Percentiles rank a stretch among this genome's conserved stretches.
These are phyloP conservation scores for Glycyrrhiza uralensis DNA, from an alignment of 306 rosid genomes.

Conservation along the genomic window DNA sequence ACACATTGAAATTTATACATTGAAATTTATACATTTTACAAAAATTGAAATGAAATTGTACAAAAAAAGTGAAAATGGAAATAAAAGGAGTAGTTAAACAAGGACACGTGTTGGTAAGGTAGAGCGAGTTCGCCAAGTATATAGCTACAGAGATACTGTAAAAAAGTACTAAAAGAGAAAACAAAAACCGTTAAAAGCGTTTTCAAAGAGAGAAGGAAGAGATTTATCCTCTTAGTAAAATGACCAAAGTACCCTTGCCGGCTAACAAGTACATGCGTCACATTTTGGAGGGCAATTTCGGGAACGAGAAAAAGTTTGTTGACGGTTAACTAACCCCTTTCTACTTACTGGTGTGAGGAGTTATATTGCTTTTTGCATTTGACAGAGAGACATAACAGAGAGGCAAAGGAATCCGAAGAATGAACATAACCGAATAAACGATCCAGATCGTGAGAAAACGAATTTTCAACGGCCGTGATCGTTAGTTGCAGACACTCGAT, in stretches of 20 bases:
- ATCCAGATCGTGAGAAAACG: conserved; percentile 55
- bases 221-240: conserved; percentile 2
- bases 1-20: too few species aligned
- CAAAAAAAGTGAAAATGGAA: not conserved
- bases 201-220: conserved; percentile 18
- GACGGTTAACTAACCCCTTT: conserved; percentile 27
- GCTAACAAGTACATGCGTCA: not conserved
- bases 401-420: conserved; percentile 47
- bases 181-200: conserved; percentile 50
- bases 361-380: not conserved
- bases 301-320: conserved; percentile 18
- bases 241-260: conserved; percentile 17
- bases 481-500: conserved; percentile 18
- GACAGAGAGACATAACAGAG: not conserved
- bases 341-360: not conserved
- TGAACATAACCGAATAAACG: conserved; percentile 61
- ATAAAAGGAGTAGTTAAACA: not conserved
- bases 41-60: not conserved
- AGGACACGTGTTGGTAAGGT: not conserved
- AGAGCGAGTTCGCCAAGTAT: not conserved
- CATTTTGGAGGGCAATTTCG: conserved; percentile 27
- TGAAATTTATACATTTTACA: not conserved
- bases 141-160: not conserved
- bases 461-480: conserved; percentile 48
- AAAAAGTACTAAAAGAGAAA: conserved; percentile 3